Conservation (phyloP, 1,284 basidiomycete species). For the Leccinum pachyderme region DNA sequence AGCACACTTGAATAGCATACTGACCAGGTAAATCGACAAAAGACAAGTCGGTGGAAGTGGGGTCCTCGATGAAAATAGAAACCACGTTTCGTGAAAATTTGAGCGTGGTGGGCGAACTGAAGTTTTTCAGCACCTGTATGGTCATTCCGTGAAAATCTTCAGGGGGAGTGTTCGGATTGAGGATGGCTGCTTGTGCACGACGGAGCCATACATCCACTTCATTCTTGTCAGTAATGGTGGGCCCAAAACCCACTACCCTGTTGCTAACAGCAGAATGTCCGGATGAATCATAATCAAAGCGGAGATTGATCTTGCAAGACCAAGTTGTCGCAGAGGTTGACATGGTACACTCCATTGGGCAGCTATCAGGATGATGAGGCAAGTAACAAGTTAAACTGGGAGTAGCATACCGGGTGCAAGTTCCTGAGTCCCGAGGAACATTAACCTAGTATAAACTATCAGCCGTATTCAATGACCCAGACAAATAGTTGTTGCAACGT, state of each 20-base stretch:
- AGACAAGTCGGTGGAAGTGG: constrained; percentile 42
- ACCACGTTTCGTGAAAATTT: constrained; percentile 61
- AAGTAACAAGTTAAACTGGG: background rate
- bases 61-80: constrained; percentile 47
- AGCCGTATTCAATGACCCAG: background rate
- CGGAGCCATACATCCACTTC: constrained; percentile 53
- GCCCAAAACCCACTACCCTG: constrained; percentile 36
- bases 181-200: constrained; percentile 58
- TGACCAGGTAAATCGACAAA: constrained; percentile 52
- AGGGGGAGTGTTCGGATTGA: constrained; percentile 40
- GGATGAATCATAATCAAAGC: constrained; percentile 37
- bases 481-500: constrained; percentile 13
- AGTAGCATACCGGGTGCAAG: constrained; percentile 51
- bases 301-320: constrained; percentile 52
- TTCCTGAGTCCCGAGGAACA: constrained; percentile 57
- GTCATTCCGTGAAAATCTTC: constrained; percentile 37
- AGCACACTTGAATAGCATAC: background rate
- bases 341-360: constrained; percentile 57
- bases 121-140: constrained; percentile 30
- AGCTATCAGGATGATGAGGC: constrained; percentile 35
- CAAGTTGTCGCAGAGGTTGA: constrained; percentile 41
- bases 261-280: constrained; percentile 24
- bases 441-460: constrained; percentile 41
- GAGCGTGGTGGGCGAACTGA: constrained; percentile 16
- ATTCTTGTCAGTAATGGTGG: constrained; percentile 36